phyloP scores from a whole-genome alignment of 78 protist species.

The Tieghemostelium lacteum region DNA sequence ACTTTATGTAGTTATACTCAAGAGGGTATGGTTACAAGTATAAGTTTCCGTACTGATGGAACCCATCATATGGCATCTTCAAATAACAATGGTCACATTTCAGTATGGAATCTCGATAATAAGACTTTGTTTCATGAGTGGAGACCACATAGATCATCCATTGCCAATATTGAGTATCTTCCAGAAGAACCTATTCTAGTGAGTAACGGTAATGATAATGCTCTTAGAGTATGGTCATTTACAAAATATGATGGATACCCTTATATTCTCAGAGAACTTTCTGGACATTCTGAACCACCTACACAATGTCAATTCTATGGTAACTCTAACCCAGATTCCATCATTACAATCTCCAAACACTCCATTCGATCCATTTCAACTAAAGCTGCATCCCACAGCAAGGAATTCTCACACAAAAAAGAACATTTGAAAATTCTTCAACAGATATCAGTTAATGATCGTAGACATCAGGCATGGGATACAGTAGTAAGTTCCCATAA shows the following conservation, averaged over 20 bases:
- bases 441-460: background rate
- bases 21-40: constrained; percentile 50
- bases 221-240: constrained; percentile 77
- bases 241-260: constrained; percentile 35
- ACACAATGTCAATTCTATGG: constrained; percentile 32
- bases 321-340: background rate
- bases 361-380: constrained; percentile 4
- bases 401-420: background rate
- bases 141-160: constrained; percentile 16
- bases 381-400: background rate
- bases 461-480: constrained; percentile 52
- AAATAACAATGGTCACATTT: constrained; percentile 24
- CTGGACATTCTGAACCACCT: constrained; percentile 85
- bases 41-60: constrained; percentile 86
- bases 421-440: background rate
- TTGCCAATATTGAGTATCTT: constrained; percentile 24
- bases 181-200: constrained; percentile 68
- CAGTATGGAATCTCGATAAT: constrained; percentile 80
- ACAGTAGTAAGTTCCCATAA: background rate
- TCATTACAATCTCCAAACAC: background rate
- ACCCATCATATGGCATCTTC: constrained; percentile 65
- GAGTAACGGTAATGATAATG: constrained; percentile 54
- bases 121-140: constrained; percentile 1
- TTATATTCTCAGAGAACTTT: constrained; percentile 57
- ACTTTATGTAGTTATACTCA: constrained; percentile 48